Percentiles rank a stretch among this genome's conserved stretches.
Conservation (phyloP, 129 eudicot genomes). For the Saposhnikovia divaricata region DNA sequence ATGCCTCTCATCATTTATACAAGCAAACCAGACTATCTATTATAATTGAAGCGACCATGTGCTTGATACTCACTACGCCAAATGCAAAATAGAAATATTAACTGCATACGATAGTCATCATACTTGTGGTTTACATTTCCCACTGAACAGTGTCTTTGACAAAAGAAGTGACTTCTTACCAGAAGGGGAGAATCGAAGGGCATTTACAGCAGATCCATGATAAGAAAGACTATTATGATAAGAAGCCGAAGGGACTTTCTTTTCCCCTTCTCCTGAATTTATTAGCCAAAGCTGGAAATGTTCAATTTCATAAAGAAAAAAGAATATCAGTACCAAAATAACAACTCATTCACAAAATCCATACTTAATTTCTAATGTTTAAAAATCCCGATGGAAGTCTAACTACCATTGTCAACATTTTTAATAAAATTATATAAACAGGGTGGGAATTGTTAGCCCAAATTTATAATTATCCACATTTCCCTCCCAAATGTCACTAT, state of each 20-base stretch:
- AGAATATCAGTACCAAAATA: neutral
- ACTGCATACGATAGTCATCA: neutral
- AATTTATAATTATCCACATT: neutral
- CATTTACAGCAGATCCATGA: conserved; percentile 86
- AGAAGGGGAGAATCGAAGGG: conserved; percentile 85
- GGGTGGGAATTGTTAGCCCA: neutral
- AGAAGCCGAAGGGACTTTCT: conserved; percentile 60
- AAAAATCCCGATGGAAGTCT: neutral
- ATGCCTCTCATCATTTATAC: neutral
- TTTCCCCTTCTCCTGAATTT: conserved; percentile 56
- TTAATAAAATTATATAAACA: neutral
- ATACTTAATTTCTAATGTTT: neutral
- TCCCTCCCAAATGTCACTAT: no score
- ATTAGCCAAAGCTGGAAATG: conserved; percentile 60
- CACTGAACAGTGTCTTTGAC: neutral
- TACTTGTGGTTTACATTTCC: neutral
- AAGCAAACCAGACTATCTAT: neutral
- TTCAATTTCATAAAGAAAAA: neutral
- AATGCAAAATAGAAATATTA: neutral
- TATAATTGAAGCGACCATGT: neutral
- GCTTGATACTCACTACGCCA: neutral
- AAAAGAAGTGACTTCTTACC: conserved; percentile 28
- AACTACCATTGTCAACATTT: neutral
- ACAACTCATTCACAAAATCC: conserved; percentile 8
- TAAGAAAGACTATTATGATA: conserved; percentile 77